Evolutionary conservation across 352 stramenopile species (phyloP).

Genomic region (Pythium aquatile): DNA sequence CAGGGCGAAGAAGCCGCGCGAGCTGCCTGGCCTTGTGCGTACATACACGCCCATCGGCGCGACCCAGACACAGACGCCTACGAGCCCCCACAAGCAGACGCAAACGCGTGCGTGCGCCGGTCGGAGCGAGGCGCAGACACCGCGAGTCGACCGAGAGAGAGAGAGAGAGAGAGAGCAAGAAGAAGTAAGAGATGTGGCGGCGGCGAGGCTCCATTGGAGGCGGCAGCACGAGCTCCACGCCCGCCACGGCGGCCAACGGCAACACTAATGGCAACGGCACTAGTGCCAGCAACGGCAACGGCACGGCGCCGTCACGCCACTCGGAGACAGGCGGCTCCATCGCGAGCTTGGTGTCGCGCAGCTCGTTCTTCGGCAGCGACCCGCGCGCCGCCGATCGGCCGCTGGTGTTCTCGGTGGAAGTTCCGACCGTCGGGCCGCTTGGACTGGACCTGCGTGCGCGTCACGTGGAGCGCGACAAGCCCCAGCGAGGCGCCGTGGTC

Average conservation of each 20-base stretch:
- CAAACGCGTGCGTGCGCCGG: not conserved
- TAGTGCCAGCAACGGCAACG: slow-evolving; percentile 12
- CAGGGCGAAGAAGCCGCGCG: not conserved
- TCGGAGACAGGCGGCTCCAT: slow-evolving; percentile 34
- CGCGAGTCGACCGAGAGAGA: not conserved
- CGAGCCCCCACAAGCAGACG: not conserved
- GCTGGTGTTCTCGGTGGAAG: slow-evolving; percentile 73
- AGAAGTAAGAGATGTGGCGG: slow-evolving; percentile 21
- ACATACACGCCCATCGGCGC: not conserved
- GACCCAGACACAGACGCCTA: not conserved
- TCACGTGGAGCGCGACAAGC: slow-evolving; percentile 72
- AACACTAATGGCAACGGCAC: slow-evolving; percentile 2
- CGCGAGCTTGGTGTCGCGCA: slow-evolving; percentile 34
- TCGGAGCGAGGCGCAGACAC: not conserved
- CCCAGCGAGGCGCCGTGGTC: slow-evolving; percentile 71
- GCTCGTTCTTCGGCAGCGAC: slow-evolving; percentile 58
- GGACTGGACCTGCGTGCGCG: slow-evolving; percentile 70
- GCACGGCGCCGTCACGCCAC: slow-evolving; percentile 15
- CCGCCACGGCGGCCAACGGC: not conserved
- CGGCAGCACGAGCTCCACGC: slow-evolving; percentile 6
- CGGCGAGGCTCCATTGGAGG: slow-evolving; percentile 25
- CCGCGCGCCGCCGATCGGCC: slow-evolving; percentile 49
- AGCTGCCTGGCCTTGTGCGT: not conserved
- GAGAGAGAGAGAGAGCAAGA: not conserved
- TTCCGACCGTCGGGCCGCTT: slow-evolving; percentile 63